Conservation (phyloP, 2,329 filamentous ascomycete genomes). For the Exophiala sideris region DNA sequence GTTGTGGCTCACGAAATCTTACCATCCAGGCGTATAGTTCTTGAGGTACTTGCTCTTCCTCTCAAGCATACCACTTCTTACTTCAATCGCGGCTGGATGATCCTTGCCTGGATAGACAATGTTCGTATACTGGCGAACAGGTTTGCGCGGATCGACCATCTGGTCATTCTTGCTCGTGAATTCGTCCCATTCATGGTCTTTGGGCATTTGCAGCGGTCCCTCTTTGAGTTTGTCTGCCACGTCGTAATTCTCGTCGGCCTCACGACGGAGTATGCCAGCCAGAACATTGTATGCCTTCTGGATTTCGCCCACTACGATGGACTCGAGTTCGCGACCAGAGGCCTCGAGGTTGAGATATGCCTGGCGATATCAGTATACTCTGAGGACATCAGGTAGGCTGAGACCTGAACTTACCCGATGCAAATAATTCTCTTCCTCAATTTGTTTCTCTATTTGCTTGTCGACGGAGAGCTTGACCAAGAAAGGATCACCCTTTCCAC, state of each 20-base stretch:
- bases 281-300: slow-evolving; percentile 97
- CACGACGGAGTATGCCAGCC: slow-evolving; percentile 83
- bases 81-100: slow-evolving; percentile 76
- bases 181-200: slow-evolving; percentile 83
- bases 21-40: slow-evolving; percentile 95
- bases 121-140: slow-evolving; percentile 72
- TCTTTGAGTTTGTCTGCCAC: slow-evolving; percentile 76
- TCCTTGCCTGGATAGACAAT: slow-evolving; percentile 91
- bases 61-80: slow-evolving; percentile 86
- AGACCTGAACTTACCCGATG: slow-evolving; percentile 64
- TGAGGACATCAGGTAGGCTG: background rate
- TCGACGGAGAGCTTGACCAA: slow-evolving; percentile 82
- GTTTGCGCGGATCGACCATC: slow-evolving; percentile 79
- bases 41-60: slow-evolving; percentile 98
- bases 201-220: slow-evolving; percentile 88
- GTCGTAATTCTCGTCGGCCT: slow-evolving; percentile 76
- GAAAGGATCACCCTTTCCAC: slow-evolving; percentile 89
- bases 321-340: slow-evolving; percentile 90
- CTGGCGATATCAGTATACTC: slow-evolving; percentile 44
- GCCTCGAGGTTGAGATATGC: slow-evolving; percentile 92
- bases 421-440: slow-evolving; percentile 96
- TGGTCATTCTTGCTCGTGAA: slow-evolving; percentile 80
- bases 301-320: slow-evolving; percentile 94
- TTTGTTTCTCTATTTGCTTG: slow-evolving; percentile 82
- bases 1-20: slow-evolving; percentile 36